These are phyloP conservation scores for Aureobasidium sp. DNA, from an alignment of 2,329 filamentous ascomycete genomes.

Conservation along the genomic window DNA sequence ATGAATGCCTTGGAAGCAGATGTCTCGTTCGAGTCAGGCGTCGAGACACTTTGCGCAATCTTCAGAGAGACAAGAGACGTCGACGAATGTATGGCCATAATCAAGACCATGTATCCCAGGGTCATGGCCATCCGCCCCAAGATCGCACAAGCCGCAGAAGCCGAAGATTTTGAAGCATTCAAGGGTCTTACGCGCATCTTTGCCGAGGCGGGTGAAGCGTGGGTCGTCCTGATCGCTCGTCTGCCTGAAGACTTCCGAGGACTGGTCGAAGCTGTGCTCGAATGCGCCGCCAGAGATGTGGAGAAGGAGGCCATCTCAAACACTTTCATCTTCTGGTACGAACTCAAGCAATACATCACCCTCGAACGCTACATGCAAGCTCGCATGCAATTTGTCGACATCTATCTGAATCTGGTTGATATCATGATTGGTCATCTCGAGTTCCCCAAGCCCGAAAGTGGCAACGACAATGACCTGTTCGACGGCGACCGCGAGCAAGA, in stretches of 20 bases:
- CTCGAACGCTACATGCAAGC: constrained; percentile 83
- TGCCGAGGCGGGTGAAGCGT: constrained; percentile 85
- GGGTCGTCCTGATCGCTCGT: constrained; percentile 85
- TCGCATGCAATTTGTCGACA: constrained; percentile 65
- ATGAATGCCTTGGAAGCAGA: constrained; percentile 71
- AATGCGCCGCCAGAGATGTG: constrained; percentile 79
- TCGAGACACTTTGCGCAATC: constrained; percentile 88
- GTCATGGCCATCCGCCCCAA: constrained; percentile 70
- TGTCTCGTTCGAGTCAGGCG: constrained; percentile 73
- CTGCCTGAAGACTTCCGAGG: constrained; percentile 73
- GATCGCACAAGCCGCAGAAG: constrained; percentile 65
- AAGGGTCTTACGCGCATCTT: constrained; percentile 87
- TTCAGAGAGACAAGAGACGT: constrained; percentile 89
- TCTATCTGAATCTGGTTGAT: constrained; percentile 86
- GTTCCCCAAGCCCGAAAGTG: constrained; percentile 69
- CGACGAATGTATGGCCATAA: constrained; percentile 77
- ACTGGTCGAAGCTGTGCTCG: constrained; percentile 84
- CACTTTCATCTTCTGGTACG: constrained; percentile 97
- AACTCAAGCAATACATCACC: constrained; percentile 92
- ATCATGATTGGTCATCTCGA: constrained; percentile 86
- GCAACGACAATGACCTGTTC: constrained; percentile 75
- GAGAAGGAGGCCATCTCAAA: constrained; percentile 87
- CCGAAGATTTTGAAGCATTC: constrained; percentile 78
- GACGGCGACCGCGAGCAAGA: constrained; percentile 93
- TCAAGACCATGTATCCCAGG: constrained; percentile 74